Base-by-base conservation (phyloP, 768 basidiomycete genomes). In the Kwoniella shandongensis region DNA sequence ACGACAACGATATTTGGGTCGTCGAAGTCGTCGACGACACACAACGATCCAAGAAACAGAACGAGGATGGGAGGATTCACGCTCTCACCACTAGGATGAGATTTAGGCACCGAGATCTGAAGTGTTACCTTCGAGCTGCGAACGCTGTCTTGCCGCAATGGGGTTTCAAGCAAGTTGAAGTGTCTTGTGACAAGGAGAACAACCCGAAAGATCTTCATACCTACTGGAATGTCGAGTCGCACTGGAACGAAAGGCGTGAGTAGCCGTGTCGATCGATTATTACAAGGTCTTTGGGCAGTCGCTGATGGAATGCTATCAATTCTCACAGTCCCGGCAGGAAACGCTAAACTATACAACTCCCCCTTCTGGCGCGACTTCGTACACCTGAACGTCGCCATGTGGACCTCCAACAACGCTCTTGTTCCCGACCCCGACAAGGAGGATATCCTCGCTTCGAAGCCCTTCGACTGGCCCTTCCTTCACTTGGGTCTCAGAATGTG, bases 311-410 rank as follows among this genome's bases (percentile, higher is more conserved):
- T 7, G 2, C 35, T 40, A 3, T 25, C 22, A 26, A 2, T 1
- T n/a, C 20, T 35, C 35, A 27, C 69, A 96, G 90, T 99, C 10
- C 91, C 92, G 11, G 67, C 84, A 3, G 94, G 89, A 1, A 81
- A 94, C 38, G 82, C 83, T 58, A 92, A 89, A 70, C 83, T 86
- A 55, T 96, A 94, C 79, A 81, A 79, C 36, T 94, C 94, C 1
- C 88, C 94, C 0, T 99, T 99, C 83, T 79, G 94, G 44, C 86
- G 88, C 49, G 94, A 99, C 79, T 99, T 99, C 78, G 93, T 91
- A 86, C 94, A 99, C 75, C 84, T 99, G 54, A 99, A 99, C 71
- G 91, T 99, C 23, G 96, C 93, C 7, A 99, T 99, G 96, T 92
- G 93, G 90, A 96, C 94, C 0, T 97, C 96, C 4, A 99, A 99